Evolutionary conservation across 768 basidiomycete genomes (phyloP), one percentile per base, ranked within the genome.

Genomic region (button mushroom (Agaricus bisporus)): DNA sequence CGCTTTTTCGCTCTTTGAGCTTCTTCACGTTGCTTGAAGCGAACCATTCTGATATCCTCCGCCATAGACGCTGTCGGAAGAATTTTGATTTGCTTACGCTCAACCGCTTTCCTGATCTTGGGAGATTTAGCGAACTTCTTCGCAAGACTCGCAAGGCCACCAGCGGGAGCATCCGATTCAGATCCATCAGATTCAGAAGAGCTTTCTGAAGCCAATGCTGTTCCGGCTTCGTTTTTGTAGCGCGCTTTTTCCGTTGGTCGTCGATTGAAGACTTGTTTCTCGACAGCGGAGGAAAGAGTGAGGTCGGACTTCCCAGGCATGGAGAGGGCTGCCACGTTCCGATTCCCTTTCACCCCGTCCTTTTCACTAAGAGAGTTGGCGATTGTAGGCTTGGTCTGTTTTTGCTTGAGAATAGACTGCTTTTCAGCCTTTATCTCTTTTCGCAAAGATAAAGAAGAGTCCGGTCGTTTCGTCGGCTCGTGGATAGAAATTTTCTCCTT

Each of bases 21-120:
- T 51, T 83, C 81, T 15, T 87, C 83, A 48, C 79, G 76, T 54
- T 79, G 76, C 28, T 73, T 68, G 38, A 83, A 59, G 32, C 83
- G 73, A 45, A 80, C 76, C 58, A 77, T 70, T 15, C 75, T 69
- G 8, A 76, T 69, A 32, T 75, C 79, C 49, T 67, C 69, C 29
- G 60, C 65, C 28, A 70, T 70, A 0, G 81, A 78, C 43, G 80
- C 5, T 32, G 32, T 67, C 45, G 86, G 83, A 47, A 90, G 59
- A 45, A 80, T 70, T 66, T 82, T 85, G 58, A 88, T 73, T 63
- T 82, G 80, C 37, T 87, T 76, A 22, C 83, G 79, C 64, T 82
- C 78, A 28, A 67, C 63, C 5, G 72, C 74, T 61, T 82, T 86
- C 63, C 73, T 78, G 53, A 82, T 71, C 60, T 75, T 76, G 8